phyloP scores from a whole-genome alignment of 1,139 yeast genomes.

The Eremothecium gossypii region DNA sequence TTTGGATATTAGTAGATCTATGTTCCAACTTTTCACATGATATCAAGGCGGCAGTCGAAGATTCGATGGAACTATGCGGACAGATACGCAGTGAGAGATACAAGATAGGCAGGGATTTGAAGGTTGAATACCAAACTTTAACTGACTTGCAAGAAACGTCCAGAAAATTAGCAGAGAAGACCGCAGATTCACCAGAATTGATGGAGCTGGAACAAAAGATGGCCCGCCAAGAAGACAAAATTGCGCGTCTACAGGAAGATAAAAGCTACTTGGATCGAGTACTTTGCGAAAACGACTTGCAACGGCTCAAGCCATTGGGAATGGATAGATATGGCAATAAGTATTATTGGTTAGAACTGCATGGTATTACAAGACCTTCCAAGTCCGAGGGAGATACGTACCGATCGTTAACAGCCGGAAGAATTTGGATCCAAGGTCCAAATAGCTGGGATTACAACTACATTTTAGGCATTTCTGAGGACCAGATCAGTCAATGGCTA shows the following conservation, averaged over 20 bases:
- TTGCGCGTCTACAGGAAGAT: conserved; percentile 39
- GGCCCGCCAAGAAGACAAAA: conserved; percentile 14
- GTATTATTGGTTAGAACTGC: conserved; percentile 93
- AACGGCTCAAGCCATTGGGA: conserved; percentile 70
- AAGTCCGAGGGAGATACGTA: conserved; percentile 37
- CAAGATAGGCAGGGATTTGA: conserved; percentile 21
- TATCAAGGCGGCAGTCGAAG: conserved; percentile 26
- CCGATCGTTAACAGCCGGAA: conserved; percentile 35
- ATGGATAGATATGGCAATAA: conserved; percentile 75
- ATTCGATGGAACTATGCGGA: conserved; percentile 26
- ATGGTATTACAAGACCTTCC: conserved; percentile 59
- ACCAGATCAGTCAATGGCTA: conserved; percentile 31
- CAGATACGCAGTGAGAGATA: conserved; percentile 29
- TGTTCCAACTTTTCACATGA: conserved; percentile 25
- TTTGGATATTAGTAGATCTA: conserved; percentile 28
- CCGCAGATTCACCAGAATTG: conserved; percentile 2
- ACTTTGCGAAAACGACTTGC: conserved; percentile 62
- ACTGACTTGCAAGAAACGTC: conserved; percentile 7
- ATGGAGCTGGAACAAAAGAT: conserved; percentile 8
- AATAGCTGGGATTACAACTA: conserved; percentile 47
- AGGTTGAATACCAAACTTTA: conserved; percentile 12
- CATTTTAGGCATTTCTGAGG: conserved; percentile 34
- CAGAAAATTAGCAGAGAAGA: conserved; percentile 1
- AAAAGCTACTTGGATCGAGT: conserved; percentile 47
- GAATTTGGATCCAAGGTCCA: conserved; percentile 94